These are phyloP conservation scores for Scheffersomyces stambukii DNA, from an alignment of 1,139 yeast genomes.

Conservation along the genomic window DNA sequence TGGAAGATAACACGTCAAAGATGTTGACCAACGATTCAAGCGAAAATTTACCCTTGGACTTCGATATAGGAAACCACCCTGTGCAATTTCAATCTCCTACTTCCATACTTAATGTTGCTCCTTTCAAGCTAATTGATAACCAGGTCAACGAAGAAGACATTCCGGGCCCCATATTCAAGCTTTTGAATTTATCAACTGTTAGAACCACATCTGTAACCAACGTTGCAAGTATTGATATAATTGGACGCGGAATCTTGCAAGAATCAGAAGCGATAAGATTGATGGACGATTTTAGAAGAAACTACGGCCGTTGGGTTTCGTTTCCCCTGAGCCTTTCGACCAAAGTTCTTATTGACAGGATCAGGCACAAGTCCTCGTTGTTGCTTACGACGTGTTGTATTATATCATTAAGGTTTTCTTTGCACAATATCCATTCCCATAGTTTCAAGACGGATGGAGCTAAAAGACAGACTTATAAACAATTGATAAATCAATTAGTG, in stretches of 20 bases:
- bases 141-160: constrained; percentile 24
- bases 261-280: constrained; percentile 46
- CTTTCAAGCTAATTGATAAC: constrained; percentile 44
- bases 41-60: no score
- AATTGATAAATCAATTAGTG: constrained; percentile 25
- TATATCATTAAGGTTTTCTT: constrained; percentile 50
- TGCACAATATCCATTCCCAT: no score
- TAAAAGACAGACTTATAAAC: constrained; percentile 19
- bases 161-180: constrained; percentile 46
- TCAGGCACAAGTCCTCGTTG: constrained; percentile 54
- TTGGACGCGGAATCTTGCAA: constrained; percentile 48
- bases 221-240: constrained; percentile 33
- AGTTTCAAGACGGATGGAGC: no score
- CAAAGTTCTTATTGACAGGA: constrained; percentile 45
- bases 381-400: constrained; percentile 65
- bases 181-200: constrained; percentile 18
- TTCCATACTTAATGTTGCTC: constrained; percentile 42
- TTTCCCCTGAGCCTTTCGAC: constrained; percentile 57
- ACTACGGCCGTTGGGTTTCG: constrained; percentile 77
- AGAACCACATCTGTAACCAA: neutral
- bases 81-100: constrained; percentile 41
- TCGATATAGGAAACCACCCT: no score
- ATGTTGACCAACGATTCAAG: constrained; percentile 8
- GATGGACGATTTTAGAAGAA: constrained; percentile 55
- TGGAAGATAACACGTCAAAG: constrained; percentile 6